Evolutionary conservation across 1,139 yeast genomes (phyloP).

Genomic region (Lodderomyces pseudojiufengensis): DNA sequence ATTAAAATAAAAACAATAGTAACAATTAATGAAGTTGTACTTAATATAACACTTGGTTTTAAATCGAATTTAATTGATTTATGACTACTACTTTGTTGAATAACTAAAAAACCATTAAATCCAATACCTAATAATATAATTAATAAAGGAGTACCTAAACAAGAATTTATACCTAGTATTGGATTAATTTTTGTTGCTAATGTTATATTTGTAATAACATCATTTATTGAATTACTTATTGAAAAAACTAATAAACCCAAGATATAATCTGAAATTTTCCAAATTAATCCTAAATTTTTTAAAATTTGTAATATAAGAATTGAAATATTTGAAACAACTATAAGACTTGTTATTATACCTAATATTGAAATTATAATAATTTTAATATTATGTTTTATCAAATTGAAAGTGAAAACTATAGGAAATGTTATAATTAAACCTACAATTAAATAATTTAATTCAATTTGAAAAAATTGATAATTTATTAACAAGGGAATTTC

Average conservation of each 20-base stretch:
- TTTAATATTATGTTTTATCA: constrained; percentile 2
- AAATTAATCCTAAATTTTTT: constrained; percentile 37
- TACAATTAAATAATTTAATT: constrained; percentile 8
- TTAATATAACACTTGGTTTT: constrained; percentile 22
- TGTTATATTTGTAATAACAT: constrained; percentile 39
- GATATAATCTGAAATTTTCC: constrained; percentile 37
- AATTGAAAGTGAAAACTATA: background rate
- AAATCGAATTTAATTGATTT: constrained; percentile 23
- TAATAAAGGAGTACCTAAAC: constrained; percentile 42
- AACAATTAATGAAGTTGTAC: constrained; percentile 25
- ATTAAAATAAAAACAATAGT: constrained; percentile 23
- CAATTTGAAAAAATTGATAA: constrained; percentile 16
- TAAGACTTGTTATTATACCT: constrained; percentile 27
- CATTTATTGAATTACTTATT: constrained; percentile 39
- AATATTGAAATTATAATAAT: constrained; percentile 13
- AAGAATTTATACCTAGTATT: constrained; percentile 37
- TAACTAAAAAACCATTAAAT: constrained; percentile 27
- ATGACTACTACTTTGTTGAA: constrained; percentile 6
- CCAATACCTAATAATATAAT: constrained; percentile 40
- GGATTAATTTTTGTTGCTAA: constrained; percentile 34
- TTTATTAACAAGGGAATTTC: constrained; percentile 19
- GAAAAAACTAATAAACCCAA: constrained; percentile 41
- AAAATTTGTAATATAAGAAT: constrained; percentile 26
- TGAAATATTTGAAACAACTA: constrained; percentile 30
- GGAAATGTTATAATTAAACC: constrained; percentile 12